Conservation (phyloP, 306 rosid genomes). For the Glycyrrhiza uralensis region DNA sequence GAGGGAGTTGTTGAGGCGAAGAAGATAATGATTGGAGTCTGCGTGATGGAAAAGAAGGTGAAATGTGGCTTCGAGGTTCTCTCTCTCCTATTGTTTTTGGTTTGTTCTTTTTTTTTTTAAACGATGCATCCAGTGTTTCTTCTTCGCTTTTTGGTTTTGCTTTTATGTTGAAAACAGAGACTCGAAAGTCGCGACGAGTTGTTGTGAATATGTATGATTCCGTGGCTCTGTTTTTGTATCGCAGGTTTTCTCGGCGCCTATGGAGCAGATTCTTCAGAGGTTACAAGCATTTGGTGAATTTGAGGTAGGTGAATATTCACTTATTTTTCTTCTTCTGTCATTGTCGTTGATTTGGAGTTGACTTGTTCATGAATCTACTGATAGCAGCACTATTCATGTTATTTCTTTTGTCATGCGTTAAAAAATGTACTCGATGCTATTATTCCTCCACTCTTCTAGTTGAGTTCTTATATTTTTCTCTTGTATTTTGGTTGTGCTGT, state of each 20-base stretch:
- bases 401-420: neutral
- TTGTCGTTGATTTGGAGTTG: constrained; percentile 21
- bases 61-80: constrained; percentile 83
- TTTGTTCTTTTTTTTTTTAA: neutral
- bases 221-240: constrained; percentile 31
- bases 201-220: constrained; percentile 16
- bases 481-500: constrained; percentile 2
- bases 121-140: constrained; percentile 28
- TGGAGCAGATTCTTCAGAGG: constrained; percentile 85
- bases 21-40: constrained; percentile 82
- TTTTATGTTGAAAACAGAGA: constrained; percentile 9
- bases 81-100: constrained; percentile 13
- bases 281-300: constrained; percentile 88
- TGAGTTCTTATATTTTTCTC: neutral
- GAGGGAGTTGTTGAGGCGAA: constrained; percentile 19
- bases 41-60: constrained; percentile 99
- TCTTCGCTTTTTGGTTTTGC: constrained; percentile 7
- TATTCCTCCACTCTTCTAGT: neutral
- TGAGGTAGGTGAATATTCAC: constrained; percentile 45
- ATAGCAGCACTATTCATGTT: neutral
- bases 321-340: neutral
- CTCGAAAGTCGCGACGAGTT: constrained; percentile 2
- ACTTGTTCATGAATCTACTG: neutral
- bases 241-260: constrained; percentile 86
- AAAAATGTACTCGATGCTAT: neutral